Base-by-base conservation (phyloP, 495 filamentous ascomycete genomes). In the Aspergillus affinis region DNA sequence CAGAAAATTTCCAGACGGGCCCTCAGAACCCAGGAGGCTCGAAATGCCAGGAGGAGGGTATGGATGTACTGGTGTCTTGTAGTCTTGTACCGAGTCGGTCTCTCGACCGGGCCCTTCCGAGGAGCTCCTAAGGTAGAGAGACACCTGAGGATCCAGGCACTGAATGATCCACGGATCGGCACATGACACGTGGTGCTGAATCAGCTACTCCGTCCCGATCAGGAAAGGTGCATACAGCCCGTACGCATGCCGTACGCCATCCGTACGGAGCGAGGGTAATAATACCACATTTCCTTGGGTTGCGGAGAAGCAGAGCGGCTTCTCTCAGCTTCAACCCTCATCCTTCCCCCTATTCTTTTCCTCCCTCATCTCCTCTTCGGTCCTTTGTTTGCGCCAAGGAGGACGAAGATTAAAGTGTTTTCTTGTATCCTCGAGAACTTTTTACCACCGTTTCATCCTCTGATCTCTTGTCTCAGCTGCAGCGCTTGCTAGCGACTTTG, bases 361-460 rank as follows among this genome's bases (percentile, higher is more conserved):
- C 26, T 36, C n/a, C 52, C 32, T 46, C 20, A 21, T 52, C 29
- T 45, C 29, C 47, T 51, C 26, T n/a, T 54, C 58, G 13, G 21
- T 15, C 4, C 20, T 51, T 48, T 20, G 9, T 20, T 21, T 32
- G 6, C 49, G 19, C 18, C 12, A 51, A 41, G 36, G 36, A 41
- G 36, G 36, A 41, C 41, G 17, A 13, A 12, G 13, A 36, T 41
- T 18, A 4, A 17, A 32, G 23, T 4, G 29, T 29, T 20, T 9
- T 52, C 32, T 41, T 45, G 36, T 4, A 15, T 1, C 7, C 13
- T 41, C 13, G 12, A 15, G 13, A 17, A 41, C 13, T 5, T 4
- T 41, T 15, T 17, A 8, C 12, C 36, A 13, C 36, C 12, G 12
- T 30, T 51, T 9, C 45, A 47, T 6, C 20, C n/a, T 15, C 6